phyloP scores from a whole-genome alignment of 1,139 yeast genomes.

The Geotrichum klebahnii region DNA sequence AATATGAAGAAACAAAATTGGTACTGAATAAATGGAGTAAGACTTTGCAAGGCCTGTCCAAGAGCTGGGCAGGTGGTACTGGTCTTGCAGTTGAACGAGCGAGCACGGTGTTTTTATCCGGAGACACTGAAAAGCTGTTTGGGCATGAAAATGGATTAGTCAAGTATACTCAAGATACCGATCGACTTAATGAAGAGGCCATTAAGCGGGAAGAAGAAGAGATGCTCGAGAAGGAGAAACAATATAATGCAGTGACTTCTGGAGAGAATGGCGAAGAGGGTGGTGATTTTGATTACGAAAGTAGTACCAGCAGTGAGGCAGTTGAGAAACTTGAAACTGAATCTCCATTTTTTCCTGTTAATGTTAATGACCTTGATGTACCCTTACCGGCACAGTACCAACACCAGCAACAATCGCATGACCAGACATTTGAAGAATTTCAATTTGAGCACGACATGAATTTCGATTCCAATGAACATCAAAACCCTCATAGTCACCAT shows the following conservation, averaged over 20 bases:
- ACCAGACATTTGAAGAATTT: neutral
- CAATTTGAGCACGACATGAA: neutral
- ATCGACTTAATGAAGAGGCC: conserved; percentile 13
- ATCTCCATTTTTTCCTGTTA: neutral
- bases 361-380: too few species aligned
- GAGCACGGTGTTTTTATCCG: conserved; percentile 36
- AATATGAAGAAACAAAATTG: conserved; percentile 33
- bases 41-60: conserved; percentile 31
- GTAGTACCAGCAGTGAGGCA: neutral
- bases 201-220: conserved; percentile 1
- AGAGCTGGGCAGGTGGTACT: conserved; percentile 41
- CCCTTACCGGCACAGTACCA: neutral
- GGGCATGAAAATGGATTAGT: conserved; percentile 11
- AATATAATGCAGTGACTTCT: neutral
- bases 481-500: too few species aligned
- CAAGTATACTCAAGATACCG: conserved; percentile 16
- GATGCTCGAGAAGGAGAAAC: neutral
- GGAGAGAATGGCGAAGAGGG: neutral
- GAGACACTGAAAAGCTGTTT: conserved; percentile 14
- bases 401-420: neutral
- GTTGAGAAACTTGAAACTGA: neutral
- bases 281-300: neutral
- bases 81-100: conserved; percentile 39
- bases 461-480: neutral
- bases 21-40: conserved; percentile 38